A percentile compares a stretch with the other conserved stretches of the same genome.
phyloP scores from a whole-genome alignment of 805 yeast species.

The Babjeviella inositovora region DNA sequence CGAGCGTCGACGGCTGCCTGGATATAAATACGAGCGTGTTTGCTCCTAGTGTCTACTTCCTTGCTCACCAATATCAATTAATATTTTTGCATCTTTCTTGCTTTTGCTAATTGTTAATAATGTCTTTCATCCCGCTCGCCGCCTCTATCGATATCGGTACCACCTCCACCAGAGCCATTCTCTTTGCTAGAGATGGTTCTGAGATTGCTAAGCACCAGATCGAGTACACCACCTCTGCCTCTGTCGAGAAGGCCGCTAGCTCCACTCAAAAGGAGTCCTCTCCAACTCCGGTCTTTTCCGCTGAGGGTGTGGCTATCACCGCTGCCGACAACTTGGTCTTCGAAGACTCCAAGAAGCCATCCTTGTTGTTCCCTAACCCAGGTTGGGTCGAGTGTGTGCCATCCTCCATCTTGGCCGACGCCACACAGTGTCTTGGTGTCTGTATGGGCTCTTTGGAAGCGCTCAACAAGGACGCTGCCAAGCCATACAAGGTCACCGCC shows the following conservation, averaged over 20 bases:
- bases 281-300: slow-evolving; percentile 58
- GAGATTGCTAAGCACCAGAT: slow-evolving; percentile 84
- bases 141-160: slow-evolving; percentile 86
- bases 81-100: too few relatives aligned
- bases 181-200: slow-evolving; percentile 55
- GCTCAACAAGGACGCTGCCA: slow-evolving; percentile 33
- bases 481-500: slow-evolving; percentile 48
- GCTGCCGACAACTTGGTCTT: slow-evolving; percentile 43
- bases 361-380: slow-evolving; percentile 63
- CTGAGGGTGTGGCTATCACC: slow-evolving; percentile 60
- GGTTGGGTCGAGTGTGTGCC: slow-evolving; percentile 97
- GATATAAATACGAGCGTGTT: too few relatives aligned
- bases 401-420: slow-evolving; percentile 62
- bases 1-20: too few relatives aligned
- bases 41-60: too few relatives aligned
- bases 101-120: too few relatives aligned
- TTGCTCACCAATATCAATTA: too few relatives aligned
- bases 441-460: slow-evolving; percentile 40
- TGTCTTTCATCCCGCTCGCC: slow-evolving; percentile 18
- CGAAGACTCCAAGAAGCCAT: slow-evolving; percentile 46
- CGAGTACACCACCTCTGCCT: slow-evolving; percentile 74
- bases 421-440: slow-evolving; percentile 62
- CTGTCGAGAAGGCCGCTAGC: slow-evolving; percentile 20
- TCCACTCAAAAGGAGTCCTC: too few relatives aligned
- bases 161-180: slow-evolving; percentile 78